Evolutionary conservation across 2,329 filamentous ascomycete genomes (phyloP).

Genomic region (Cordyceps militaris): DNA sequence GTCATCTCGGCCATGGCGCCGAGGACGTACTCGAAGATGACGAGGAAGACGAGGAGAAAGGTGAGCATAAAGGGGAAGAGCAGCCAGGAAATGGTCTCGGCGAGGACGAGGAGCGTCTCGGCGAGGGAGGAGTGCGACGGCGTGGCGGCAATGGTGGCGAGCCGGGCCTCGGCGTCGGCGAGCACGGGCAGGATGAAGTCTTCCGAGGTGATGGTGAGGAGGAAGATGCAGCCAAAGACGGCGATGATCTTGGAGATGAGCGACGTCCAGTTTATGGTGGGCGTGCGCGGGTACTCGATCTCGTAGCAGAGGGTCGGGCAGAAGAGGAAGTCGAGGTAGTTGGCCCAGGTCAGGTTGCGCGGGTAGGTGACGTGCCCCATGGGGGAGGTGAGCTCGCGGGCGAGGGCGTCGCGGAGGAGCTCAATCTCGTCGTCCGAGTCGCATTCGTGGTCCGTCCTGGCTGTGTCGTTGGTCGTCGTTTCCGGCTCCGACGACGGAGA

Average conservation of each 20-base stretch:
- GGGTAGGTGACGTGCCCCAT: conserved; percentile 88
- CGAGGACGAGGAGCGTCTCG: conserved; percentile 72
- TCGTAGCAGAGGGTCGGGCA: conserved; percentile 98
- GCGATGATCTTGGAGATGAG: conserved; percentile 80
- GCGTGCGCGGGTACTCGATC: conserved; percentile 82
- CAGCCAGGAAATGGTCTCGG: conserved; percentile 83
- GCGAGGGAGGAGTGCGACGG: conserved; percentile 30
- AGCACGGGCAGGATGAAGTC: conserved; percentile 94
- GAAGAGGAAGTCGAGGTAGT: conserved; percentile 80
- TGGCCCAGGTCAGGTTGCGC: conserved; percentile 72
- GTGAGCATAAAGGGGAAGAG: conserved; percentile 97
- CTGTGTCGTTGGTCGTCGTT: conserved; percentile 15
- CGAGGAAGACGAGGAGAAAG: conserved; percentile 90
- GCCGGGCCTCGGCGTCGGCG: conserved; percentile 55
- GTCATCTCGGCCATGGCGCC: conserved; percentile 94
- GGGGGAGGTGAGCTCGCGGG: conserved; percentile 83
- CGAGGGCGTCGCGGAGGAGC: conserved; percentile 76
- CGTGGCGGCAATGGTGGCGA: conserved; percentile 32
- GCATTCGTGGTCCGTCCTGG: conserved; percentile 16
- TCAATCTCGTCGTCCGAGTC: conserved; percentile 46
- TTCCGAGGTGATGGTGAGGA: conserved; percentile 83
- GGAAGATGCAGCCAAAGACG: conserved; percentile 92
- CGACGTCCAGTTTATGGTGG: conserved; percentile 68
- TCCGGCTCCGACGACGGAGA: conserved; percentile 10
- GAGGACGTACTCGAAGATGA: conserved; percentile 96